Conservation (phyloP, 2,329 filamentous ascomycete genomes). For the Beauveria bassiana region DNA sequence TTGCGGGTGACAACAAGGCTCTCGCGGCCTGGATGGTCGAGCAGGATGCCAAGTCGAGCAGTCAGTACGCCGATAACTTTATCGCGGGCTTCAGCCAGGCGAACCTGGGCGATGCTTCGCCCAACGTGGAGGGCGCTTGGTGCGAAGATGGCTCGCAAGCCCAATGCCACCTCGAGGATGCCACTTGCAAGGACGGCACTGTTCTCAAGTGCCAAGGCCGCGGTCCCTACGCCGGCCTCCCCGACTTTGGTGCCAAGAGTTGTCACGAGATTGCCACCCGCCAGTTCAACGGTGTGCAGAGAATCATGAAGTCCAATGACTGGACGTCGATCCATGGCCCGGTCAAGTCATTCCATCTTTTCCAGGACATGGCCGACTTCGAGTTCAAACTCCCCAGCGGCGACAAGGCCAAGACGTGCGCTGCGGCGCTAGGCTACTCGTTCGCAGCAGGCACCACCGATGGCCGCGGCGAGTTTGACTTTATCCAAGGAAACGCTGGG, state of each 20-base stretch:
- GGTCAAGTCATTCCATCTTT: slow-evolving; percentile 78
- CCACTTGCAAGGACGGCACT: slow-evolving; percentile 67
- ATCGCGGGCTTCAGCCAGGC: slow-evolving; percentile 90
- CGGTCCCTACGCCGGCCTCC: slow-evolving; percentile 58
- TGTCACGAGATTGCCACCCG: slow-evolving; percentile 69
- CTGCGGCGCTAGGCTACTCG: slow-evolving; percentile 81
- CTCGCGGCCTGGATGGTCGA: slow-evolving; percentile 84
- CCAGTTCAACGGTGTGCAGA: slow-evolving; percentile 55
- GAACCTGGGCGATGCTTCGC: slow-evolving; percentile 83
- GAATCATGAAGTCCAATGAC: slow-evolving; percentile 34
- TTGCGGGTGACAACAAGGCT: slow-evolving; percentile 94
- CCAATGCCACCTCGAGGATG: slow-evolving; percentile 69
- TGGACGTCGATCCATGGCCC: slow-evolving; percentile 42
- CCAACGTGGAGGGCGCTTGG: slow-evolving; percentile 79
- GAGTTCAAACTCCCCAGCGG: slow-evolving; percentile 68
- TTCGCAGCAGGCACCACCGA: slow-evolving; percentile 91
- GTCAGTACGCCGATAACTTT: slow-evolving; percentile 51
- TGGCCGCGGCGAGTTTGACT: slow-evolving; percentile 85
- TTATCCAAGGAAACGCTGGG: slow-evolving; percentile 74
- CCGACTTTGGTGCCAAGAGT: slow-evolving; percentile 64
- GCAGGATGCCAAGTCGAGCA: slow-evolving; percentile 47
- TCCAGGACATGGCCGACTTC: slow-evolving; percentile 71
- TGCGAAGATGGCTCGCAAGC: slow-evolving; percentile 79
- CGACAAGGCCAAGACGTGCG: slow-evolving; percentile 63
- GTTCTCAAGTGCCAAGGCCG: slow-evolving; percentile 66